Conservation (phyloP, 345 rosid genomes). For the Lenwebbia sp. region DNA sequence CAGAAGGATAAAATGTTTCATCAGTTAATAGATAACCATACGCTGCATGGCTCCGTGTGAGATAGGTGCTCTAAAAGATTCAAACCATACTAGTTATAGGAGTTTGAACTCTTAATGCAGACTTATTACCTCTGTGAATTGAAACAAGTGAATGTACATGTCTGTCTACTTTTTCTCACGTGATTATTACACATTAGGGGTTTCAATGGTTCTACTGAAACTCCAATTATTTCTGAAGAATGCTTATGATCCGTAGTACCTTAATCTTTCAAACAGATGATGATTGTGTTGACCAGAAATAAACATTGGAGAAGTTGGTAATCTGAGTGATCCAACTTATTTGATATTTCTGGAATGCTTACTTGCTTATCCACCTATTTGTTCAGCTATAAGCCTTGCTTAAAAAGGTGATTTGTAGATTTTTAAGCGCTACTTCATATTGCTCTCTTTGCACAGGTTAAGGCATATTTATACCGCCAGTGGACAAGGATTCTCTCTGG, state of each 20-base stretch:
- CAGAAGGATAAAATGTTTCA: neutral
- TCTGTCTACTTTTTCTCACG: neutral
- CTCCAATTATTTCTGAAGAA: neutral
- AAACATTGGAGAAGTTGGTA: neutral
- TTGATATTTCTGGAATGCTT: neutral
- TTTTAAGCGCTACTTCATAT: neutral
- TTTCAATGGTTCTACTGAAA: neutral
- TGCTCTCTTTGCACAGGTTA: conserved; percentile 35
- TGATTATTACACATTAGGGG: neutral
- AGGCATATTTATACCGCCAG: conserved; percentile 72
- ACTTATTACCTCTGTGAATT: neutral
- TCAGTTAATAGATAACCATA: neutral
- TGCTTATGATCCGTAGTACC: neutral
- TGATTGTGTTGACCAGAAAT: neutral
- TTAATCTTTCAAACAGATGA: neutral
- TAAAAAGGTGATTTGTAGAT: neutral
- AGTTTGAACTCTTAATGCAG: neutral
- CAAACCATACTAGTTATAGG: neutral
- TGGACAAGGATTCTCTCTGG: conserved; percentile 83
- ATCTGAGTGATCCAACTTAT: neutral
- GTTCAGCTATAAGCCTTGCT: neutral
- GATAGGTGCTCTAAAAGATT: neutral
- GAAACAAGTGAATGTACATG: neutral
- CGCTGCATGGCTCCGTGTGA: neutral
- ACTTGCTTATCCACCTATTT: neutral